These are phyloP conservation scores for Lichina pygmaea DNA, from an alignment of 495 filamentous ascomycete genomes.

Conservation along the genomic window DNA sequence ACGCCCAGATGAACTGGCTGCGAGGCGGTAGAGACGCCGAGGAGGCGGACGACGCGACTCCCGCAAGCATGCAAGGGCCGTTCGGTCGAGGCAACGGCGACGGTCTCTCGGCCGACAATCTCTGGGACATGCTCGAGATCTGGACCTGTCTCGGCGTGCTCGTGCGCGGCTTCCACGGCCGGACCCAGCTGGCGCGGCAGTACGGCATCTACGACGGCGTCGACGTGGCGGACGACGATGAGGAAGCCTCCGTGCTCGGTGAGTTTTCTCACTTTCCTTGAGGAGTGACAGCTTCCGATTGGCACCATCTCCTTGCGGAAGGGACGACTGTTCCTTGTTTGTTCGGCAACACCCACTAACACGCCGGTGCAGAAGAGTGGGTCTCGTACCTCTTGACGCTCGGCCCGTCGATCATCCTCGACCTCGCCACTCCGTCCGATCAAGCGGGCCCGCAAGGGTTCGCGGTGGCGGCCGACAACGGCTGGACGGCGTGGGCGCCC, in stretches of 20 bases:
- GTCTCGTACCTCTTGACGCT: conserved; percentile 30
- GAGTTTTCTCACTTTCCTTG: conserved; percentile 5
- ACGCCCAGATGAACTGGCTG: conserved; percentile 39
- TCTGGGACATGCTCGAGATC: conserved; percentile 40
- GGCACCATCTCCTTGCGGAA: too few relatives aligned
- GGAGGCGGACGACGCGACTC: conserved; percentile 17
- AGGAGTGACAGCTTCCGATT: too few relatives aligned
- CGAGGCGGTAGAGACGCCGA: conserved; percentile 19
- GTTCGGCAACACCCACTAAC: conserved; percentile 9
- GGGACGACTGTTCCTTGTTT: background rate
- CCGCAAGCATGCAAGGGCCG: conserved; percentile 23
- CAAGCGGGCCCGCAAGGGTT: conserved; percentile 19
- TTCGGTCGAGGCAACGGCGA: conserved; percentile 31
- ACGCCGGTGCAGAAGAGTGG: conserved; percentile 28
- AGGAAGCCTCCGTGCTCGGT: conserved; percentile 29
- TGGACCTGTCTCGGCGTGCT: conserved; percentile 35
- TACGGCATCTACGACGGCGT: conserved; percentile 27
- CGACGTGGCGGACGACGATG: conserved; percentile 19
- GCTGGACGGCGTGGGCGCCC: conserved; percentile 28
- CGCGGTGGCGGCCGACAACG: conserved; percentile 21
- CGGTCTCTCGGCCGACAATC: conserved; percentile 25
- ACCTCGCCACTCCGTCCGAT: conserved; percentile 23
- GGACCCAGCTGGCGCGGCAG: conserved; percentile 24
- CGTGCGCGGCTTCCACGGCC: conserved; percentile 28
- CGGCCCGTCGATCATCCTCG: conserved; percentile 27